Evolutionary conservation across 345 rosid species (phyloP), one percentile per base, ranked within the genome.

Genomic region (Murraya paniculata): DNA sequence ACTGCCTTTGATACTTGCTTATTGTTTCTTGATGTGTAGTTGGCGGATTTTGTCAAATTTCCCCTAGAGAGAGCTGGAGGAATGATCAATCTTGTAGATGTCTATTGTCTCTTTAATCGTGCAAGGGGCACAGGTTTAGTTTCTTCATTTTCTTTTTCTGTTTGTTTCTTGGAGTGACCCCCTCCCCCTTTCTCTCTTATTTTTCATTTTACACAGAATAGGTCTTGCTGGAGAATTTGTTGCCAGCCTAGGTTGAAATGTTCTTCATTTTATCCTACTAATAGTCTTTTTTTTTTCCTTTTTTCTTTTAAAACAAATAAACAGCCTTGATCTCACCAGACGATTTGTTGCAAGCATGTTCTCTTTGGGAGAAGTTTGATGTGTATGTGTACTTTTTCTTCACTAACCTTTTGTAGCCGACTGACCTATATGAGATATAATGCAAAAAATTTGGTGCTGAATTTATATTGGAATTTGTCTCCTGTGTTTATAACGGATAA

Each of bases 321-420:
- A 56, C 92, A 92, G 99, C 91, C 77, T 82, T 96, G 87, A 96
- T 94, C 61, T 96, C 99, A 24, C 99, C 98, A 10, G 99, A 96
- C 73, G 99, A 96, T 86, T 82, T 94, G 89, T 80, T 87, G 85
- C 94, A 86, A 89, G 99, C 99, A 39, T 90, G 99, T 84, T 89
- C 92, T 77, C 90, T 96, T 68, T 94, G 99, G 98, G 94, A 89
- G 85, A 94, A 92, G 78, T 94, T 94, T 85, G 94, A 94, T 85
- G 98, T 90, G 99, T 94, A 91, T 74, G 91, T 85, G 78, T 62
- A 80, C 64, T n/a, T 53, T 68, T 60, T 75, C 62, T 67, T 64
- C 30, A 27, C 55, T 65, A 38, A 31, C 67, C 61, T 68, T 22
- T 64, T 13, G 4, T 75, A 22, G 48, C 24, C 33, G 30, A 53